Evolutionary conservation across 2,329 filamentous ascomycete genomes (phyloP), one percentile per base, ranked within the genome.

Genomic region (Phoma herbarum): DNA sequence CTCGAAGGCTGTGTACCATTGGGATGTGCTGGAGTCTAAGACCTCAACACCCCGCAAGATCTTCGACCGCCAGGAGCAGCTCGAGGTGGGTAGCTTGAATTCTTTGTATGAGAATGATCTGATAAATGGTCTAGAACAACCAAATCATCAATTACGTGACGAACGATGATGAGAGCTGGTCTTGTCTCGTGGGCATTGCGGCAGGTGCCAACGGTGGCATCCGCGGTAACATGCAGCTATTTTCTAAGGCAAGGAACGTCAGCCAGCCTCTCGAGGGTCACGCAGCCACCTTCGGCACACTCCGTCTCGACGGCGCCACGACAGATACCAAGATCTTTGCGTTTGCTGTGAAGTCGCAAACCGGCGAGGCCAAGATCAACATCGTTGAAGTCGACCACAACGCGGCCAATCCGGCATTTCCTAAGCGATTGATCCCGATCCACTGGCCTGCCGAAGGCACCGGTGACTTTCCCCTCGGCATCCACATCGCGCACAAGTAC

Each of bases 121-220:
- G 53, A 67, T 59, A 52, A 50, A 22, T 11, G 43, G 4, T 62
- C 37, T 71, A 96, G 92, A 90, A 90, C 66, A 96, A 92, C 80
- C 95, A 99, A 87, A 99, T 99, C 79, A 99, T 99, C 86, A 99
- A 98, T 83, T 99, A 99, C 82, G 92, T 94, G 69, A 91, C 96
- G 70, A 97, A 94, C 79, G 88, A 89, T 65, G 94, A 99, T 66
- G 92, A 93, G 77, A 97, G 97, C 81, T 99, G 95, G 95, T 96
- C 96, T 89, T 93, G 96, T 28, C 89, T 97, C 56, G 93, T 99
- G 58, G 95, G 95, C 72, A 99, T 99, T 71, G 93, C 93, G 68
- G 93, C 93, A 59, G 92, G 93, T 77, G 91, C 96, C 75, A 89
- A 93, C 76, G 94, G 93, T 57, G 92, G 95, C 61, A 93, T 99